Evolutionary conservation across 352 stramenopile genomes (phyloP).

Genomic region (Plasmopara viticola): DNA sequence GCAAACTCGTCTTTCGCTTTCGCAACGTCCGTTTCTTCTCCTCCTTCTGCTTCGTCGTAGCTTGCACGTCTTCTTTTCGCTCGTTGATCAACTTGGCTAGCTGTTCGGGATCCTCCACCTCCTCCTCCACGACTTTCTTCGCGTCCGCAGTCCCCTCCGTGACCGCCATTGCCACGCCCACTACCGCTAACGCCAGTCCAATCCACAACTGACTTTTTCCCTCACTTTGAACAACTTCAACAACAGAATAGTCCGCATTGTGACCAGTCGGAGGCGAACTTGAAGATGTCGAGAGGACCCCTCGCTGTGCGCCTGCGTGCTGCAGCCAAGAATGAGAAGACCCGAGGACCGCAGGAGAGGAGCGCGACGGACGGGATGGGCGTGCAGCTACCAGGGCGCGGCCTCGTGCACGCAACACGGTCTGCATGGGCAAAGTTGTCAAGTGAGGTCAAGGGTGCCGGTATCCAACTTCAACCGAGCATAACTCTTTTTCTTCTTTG

Average conservation of each 20-base stretch:
- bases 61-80: slow-evolving; percentile 22
- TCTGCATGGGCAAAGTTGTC: slow-evolving; percentile 22
- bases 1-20: slow-evolving; percentile 49
- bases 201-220: slow-evolving; percentile 10
- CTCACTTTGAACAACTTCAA: slow-evolving; percentile 14
- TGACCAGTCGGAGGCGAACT: slow-evolving; percentile 8
- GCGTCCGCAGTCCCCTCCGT: slow-evolving; percentile 13
- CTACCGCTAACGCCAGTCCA: slow-evolving; percentile 15
- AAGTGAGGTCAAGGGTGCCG: not conserved
- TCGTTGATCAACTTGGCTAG: slow-evolving; percentile 17
- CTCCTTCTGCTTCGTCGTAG: slow-evolving; percentile 10
- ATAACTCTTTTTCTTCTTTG: not conserved
- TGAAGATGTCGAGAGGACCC: slow-evolving; percentile 8
- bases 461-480: slow-evolving; percentile 22
- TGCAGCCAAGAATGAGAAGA: slow-evolving; percentile 12
- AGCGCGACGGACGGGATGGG: slow-evolving; percentile 11
- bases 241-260: slow-evolving; percentile 6
- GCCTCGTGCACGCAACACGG: slow-evolving; percentile 23
- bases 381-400: slow-evolving; percentile 17
- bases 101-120: slow-evolving; percentile 11
- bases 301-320: slow-evolving; percentile 1
- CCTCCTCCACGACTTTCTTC: slow-evolving; percentile 9
- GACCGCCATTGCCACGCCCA: slow-evolving; percentile 10
- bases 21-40: slow-evolving; percentile 21
- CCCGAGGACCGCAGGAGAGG: slow-evolving; percentile 5